Percentiles rank a stretch among this genome's conserved stretches.
phyloP scores from a whole-genome alignment of 345 rosid species.

The Gossypium arboreum region DNA sequence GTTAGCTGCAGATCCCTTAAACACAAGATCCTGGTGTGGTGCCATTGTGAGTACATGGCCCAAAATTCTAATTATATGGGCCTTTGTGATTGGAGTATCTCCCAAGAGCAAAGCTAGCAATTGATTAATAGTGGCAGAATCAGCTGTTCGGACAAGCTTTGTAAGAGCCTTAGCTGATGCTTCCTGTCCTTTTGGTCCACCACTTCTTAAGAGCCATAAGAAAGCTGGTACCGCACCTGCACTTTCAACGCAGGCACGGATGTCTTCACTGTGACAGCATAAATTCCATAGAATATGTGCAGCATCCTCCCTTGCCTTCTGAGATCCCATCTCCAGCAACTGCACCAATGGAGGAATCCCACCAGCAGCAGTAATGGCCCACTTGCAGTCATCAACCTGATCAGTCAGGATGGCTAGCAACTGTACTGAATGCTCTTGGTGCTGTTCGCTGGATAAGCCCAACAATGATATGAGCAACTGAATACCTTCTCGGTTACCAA shows the following conservation, averaged over 20 bases:
- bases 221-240: conserved; percentile 80
- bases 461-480: conserved; percentile 71
- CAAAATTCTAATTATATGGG: conserved; percentile 60
- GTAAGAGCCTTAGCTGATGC: conserved; percentile 62
- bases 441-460: conserved; percentile 84
- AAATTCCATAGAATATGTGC: conserved; percentile 67
- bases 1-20: conserved; percentile 73
- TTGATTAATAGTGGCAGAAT: conserved; percentile 77
- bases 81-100: conserved; percentile 58
- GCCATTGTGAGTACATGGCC: conserved; percentile 79
- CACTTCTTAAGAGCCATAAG: conserved; percentile 70
- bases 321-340: conserved; percentile 74
- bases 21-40: conserved; percentile 54
- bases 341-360: conserved; percentile 94
- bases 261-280: conserved; percentile 84
- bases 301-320: conserved; percentile 76
- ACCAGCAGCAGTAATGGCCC: conserved; percentile 96
- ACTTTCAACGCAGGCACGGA: conserved; percentile 81
- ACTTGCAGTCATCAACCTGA: conserved; percentile 86
- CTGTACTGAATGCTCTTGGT: conserved; percentile 74
- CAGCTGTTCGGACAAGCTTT: conserved; percentile 61
- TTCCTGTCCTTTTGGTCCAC: conserved; percentile 67
- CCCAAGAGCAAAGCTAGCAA: conserved; percentile 62
- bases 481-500: conserved; percentile 78
- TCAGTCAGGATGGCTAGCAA: conserved; percentile 63